These are phyloP conservation scores for Talaromyces sp. DNA, from an alignment of 2,329 filamentous ascomycete species.

Conservation along the genomic window DNA sequence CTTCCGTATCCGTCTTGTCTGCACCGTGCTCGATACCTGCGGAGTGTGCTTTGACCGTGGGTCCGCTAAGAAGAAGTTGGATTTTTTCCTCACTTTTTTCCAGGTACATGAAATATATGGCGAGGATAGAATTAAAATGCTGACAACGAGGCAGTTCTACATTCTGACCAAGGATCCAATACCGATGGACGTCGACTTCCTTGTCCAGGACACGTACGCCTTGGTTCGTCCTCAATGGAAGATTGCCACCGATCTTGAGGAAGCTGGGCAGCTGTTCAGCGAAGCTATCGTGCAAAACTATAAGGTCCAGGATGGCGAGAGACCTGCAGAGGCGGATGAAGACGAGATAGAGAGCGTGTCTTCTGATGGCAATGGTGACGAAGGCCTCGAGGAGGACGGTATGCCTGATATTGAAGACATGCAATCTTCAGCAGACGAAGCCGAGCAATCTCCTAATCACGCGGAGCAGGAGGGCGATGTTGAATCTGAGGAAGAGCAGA, in stretches of 20 bases:
- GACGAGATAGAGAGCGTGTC: conserved; percentile 64
- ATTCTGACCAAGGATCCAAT: conserved; percentile 81
- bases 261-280: conserved; percentile 76
- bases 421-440: conserved; percentile 45
- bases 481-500: conserved; percentile 77
- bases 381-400: conserved; percentile 61
- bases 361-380: conserved; percentile 75
- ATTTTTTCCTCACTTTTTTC: conserved; percentile 95
- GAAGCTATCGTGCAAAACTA: conserved; percentile 88
- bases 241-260: conserved; percentile 69
- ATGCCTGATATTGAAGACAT: conserved; percentile 52
- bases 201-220: conserved; percentile 86
- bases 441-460: conserved; percentile 39
- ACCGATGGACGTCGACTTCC: conserved; percentile 96
- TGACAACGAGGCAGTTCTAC: conserved; percentile 64
- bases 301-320: conserved; percentile 68
- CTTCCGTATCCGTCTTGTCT: conserved; percentile 87
- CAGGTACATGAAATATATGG: conserved; percentile 52
- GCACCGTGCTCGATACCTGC: conserved; percentile 87
- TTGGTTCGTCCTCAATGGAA: conserved; percentile 90
- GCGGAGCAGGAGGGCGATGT: conserved; percentile 52
- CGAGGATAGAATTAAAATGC: conserved; percentile 10
- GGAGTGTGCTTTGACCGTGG: conserved; percentile 95
- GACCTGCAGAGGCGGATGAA: conserved; percentile 65
- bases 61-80: conserved; percentile 89